These are phyloP conservation scores for Stagonosporopsis cucurbitacearum DNA, from an alignment of 2,329 filamentous ascomycete genomes.

Conservation along the genomic window DNA sequence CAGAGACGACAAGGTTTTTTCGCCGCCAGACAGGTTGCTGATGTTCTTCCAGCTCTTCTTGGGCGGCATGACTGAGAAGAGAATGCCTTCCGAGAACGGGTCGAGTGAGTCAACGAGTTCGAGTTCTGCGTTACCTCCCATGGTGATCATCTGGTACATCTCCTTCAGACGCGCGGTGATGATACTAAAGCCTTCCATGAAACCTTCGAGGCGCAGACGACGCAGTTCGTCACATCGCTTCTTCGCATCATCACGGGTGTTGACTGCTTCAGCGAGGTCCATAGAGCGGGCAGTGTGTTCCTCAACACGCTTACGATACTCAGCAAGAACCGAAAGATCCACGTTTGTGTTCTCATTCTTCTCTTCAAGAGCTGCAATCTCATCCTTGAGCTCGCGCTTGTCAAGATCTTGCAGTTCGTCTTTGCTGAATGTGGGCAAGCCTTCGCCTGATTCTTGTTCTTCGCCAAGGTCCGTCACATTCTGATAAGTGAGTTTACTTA, in stretches of 20 bases:
- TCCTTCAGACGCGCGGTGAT: conserved; percentile 97
- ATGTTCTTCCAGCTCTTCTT: conserved; percentile 99
- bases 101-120: conserved; percentile 96
- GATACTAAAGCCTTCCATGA: conserved; percentile 96
- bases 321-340: conserved; percentile 85
- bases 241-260: conserved; percentile 84
- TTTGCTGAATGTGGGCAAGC: conserved; percentile 77
- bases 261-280: conserved; percentile 80
- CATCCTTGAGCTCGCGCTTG: conserved; percentile 66
- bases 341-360: conserved; percentile 85
- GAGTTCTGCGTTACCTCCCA: conserved; percentile 97
- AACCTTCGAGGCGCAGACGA: conserved; percentile 87
- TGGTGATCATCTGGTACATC: conserved; percentile 99
- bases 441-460: conserved; percentile 57
- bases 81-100: conserved; percentile 94
- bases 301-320: conserved; percentile 85
- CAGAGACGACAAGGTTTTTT: conserved; percentile 93
- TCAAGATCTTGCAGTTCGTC: conserved; percentile 70
- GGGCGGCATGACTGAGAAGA: conserved; percentile 98
- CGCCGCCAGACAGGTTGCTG: conserved; percentile 90
- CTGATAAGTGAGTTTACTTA: conserved; percentile 81
- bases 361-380: conserved; percentile 71
- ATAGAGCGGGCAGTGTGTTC: conserved; percentile 82
- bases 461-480: conserved; percentile 69
- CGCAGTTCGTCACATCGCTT: conserved; percentile 91